Base-by-base conservation (phyloP, 352 stramenopile species). In the Chrysophaeum taylorii region DNA sequence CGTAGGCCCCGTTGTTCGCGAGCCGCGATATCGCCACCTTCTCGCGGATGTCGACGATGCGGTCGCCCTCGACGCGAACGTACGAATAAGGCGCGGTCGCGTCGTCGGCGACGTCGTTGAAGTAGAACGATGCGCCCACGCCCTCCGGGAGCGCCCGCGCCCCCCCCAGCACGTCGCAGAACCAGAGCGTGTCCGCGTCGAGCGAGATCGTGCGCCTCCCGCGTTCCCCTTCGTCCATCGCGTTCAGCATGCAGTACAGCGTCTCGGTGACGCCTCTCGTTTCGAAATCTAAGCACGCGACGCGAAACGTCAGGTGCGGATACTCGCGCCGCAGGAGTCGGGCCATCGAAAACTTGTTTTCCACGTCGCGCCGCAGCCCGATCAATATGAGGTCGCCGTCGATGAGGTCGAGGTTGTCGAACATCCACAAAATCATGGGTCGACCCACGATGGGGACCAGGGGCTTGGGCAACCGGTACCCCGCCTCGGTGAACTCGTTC, bases 371-470 rank as follows among this genome's bases (percentile, higher is more conserved):
- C 23, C 70, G 54, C 23, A 69, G 27, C 12, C 70, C 70, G 33
- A 75, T 27, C 71, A 64, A 75, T 18, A 75, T 25, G 29, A 37
- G 66, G 38, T 75, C 71, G 18, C 50, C 41, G 9, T 39, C 31
- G 9, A 25, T 25, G 35, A 75, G 29, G 7, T 70, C 35, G 25
- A 75, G 54, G 50, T 73, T 75, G 18, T 75, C 71, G 31, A 75
- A 23, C 38, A 75, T n/a, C 71, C 71, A 75, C 33, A 73, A 70
- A 2, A 75, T 33, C 71, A 75, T 73, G 23, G 71, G 71, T 37
- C 71, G 64, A n/a, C 71, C 71, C n/a, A 75, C 71, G 33, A 75
- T 70, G 67, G 70, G 70, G 43, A 75, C 45, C 67, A 75, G 61
- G 27, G 71, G 71, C 35, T 75, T 75, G 14, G 71, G 71, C 54